These are phyloP conservation scores for Cystobasidiaceae sp. DNA, from an alignment of 1,284 basidiomycete species.

Conservation along the genomic window DNA sequence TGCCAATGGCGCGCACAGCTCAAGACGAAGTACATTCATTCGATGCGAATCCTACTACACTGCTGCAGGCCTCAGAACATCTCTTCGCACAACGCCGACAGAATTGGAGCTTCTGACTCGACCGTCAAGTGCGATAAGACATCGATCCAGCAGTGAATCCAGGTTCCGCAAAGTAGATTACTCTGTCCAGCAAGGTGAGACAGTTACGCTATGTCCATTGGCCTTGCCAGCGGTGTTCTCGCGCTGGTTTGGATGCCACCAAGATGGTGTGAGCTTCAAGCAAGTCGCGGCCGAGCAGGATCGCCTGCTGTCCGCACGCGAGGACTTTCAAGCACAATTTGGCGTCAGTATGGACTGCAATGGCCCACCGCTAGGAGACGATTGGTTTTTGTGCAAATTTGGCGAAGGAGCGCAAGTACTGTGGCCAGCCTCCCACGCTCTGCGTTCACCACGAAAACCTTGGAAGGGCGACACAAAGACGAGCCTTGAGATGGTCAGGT, in stretches of 20 bases:
- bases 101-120: not conserved
- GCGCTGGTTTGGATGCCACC: constrained; percentile 1
- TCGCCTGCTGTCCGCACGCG: too few species aligned
- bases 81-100: not conserved
- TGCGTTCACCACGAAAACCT: too few species aligned
- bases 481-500: too few species aligned
- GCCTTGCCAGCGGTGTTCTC: constrained; percentile 4
- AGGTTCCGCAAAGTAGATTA: too few species aligned
- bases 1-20: too few species aligned
- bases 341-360: too few species aligned
- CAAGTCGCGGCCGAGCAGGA: too few species aligned
- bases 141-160: too few species aligned
- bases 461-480: too few species aligned
- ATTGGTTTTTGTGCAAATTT: not conserved
- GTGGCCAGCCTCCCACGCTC: not conserved
- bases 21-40: too few species aligned
- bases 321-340: too few species aligned
- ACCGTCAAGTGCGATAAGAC: too few species aligned
- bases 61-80: not conserved
- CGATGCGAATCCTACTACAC: not conserved
- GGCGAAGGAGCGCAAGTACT: not conserved
- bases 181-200: not conserved
- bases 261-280: not conserved
- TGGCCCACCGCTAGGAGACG: not conserved
- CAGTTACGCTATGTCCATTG: constrained; percentile 7